A percentile compares a stretch with the other conserved stretches of the same genome.
phyloP scores from a whole-genome alignment of 2,329 filamentous ascomycete genomes.

The Aspergillus sp. region DNA sequence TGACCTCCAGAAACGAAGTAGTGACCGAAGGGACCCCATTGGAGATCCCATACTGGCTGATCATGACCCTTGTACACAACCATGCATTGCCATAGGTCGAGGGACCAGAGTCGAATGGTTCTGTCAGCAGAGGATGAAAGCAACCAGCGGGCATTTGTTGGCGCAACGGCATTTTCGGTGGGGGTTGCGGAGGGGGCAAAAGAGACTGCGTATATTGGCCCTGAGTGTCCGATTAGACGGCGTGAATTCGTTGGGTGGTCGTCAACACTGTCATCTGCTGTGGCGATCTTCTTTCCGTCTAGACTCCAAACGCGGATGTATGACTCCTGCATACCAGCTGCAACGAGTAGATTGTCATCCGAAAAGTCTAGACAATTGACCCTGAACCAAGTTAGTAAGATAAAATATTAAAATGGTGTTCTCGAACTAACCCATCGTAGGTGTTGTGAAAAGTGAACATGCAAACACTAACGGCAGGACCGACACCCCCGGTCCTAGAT shows the following conservation, averaged over 20 bases:
- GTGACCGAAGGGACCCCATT: conserved; percentile 90
- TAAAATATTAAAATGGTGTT: background rate
- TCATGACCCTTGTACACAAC: conserved; percentile 94
- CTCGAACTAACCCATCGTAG: conserved; percentile 69
- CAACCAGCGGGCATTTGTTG: conserved; percentile 69
- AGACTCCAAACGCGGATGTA: conserved; percentile 95
- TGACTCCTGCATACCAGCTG: conserved; percentile 86
- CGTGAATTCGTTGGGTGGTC: conserved; percentile 70
- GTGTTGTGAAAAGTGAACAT: conserved; percentile 99
- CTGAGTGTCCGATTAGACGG: conserved; percentile 81
- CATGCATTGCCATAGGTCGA: conserved; percentile 88
- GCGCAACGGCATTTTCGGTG: conserved; percentile 50
- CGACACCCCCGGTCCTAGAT: conserved; percentile 76
- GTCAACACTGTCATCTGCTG: conserved; percentile 60
- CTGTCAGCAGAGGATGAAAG: conserved; percentile 86
- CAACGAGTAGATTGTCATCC: conserved; percentile 81
- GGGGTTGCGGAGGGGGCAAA: conserved; percentile 72
- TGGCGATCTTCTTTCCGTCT: conserved; percentile 77
- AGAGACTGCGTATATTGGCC: conserved; percentile 81
- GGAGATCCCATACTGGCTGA: conserved; percentile 81
- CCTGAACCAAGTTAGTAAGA: conserved; percentile 48
- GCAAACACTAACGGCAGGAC: conserved; percentile 80
- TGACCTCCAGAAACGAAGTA: conserved; percentile 88
- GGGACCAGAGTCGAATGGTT: conserved; percentile 86
- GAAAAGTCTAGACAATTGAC: conserved; percentile 96